phyloP scores from a whole-genome alignment of 2,329 filamentous ascomycete species.

The Elsinoe fawcettii region DNA sequence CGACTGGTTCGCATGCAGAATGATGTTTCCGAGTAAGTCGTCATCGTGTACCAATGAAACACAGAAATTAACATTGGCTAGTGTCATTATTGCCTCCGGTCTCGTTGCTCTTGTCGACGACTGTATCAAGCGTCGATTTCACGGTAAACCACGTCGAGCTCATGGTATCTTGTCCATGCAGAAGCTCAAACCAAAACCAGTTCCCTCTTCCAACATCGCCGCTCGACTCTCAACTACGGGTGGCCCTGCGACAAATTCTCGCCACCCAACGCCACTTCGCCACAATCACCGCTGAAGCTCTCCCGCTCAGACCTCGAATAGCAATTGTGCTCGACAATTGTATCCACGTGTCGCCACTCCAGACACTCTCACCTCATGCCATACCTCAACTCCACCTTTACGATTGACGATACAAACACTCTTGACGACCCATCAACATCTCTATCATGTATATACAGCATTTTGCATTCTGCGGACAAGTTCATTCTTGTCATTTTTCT shows the following conservation, averaged over 20 bases:
- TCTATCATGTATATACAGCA: not conserved
- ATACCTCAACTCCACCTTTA: not conserved
- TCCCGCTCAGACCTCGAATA: no score
- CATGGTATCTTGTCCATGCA: slow-evolving; percentile 43
- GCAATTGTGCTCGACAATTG: no score
- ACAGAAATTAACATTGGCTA: slow-evolving; percentile 32
- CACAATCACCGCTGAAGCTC: not conserved
- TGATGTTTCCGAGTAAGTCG: slow-evolving; percentile 78
- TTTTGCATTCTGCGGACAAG: not conserved
- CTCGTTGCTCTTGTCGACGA: slow-evolving; percentile 84
- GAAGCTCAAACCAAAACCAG: slow-evolving; percentile 43
- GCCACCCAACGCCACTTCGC: slow-evolving; percentile 16
- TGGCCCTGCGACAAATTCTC: not conserved
- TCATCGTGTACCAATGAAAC: slow-evolving; percentile 17
- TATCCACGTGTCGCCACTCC: not conserved
- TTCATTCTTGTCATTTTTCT: not conserved
- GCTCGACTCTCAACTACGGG: not conserved
- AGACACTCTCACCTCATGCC: not conserved
- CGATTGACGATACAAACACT: not conserved
- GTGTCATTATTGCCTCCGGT: slow-evolving; percentile 83
- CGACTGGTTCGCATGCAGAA: slow-evolving; percentile 60
- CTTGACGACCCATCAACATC: not conserved
- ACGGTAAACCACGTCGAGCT: slow-evolving; percentile 45
- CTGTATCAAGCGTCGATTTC: slow-evolving; percentile 75
- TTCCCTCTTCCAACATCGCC: slow-evolving; percentile 23